Conservation (phyloP, 306 rosid species). For the Phaseolus lunatus region DNA sequence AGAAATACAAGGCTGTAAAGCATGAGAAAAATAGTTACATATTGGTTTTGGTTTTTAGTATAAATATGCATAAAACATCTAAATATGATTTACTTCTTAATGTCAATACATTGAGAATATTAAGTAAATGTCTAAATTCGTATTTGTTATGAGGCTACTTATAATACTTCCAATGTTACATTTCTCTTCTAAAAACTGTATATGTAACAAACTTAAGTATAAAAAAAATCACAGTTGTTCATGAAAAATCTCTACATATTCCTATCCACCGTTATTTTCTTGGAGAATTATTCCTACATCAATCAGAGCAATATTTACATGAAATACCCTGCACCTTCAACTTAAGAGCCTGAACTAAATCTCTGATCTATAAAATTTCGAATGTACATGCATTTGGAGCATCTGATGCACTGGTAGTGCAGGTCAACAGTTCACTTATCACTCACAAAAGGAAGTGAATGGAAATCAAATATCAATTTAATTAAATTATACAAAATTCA, state of each 20-base stretch:
- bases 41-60: not conserved
- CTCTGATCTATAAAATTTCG: constrained; percentile 8
- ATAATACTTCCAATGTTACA: not conserved
- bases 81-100: not conserved
- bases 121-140: not conserved
- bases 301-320: not conserved
- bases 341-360: constrained; percentile 19
- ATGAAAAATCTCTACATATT: not conserved
- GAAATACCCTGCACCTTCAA: constrained; percentile 19
- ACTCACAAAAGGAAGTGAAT: constrained; percentile 22
- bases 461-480: constrained; percentile 26
- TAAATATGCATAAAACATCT: constrained; percentile 1
- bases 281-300: not conserved
- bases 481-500: constrained; percentile 18
- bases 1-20: constrained; percentile 25
- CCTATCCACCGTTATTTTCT: not conserved
- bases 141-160: not conserved
- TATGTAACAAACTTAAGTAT: constrained; percentile 1
- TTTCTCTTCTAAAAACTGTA: not conserved
- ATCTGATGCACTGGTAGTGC: constrained; percentile 16
- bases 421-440: constrained; percentile 29
- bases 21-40: not conserved
- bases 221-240: not conserved
- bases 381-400: constrained; percentile 11
- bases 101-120: constrained; percentile 24